Conservation (phyloP, 345 rosid genomes). For the Geranium rotundifolium region DNA sequence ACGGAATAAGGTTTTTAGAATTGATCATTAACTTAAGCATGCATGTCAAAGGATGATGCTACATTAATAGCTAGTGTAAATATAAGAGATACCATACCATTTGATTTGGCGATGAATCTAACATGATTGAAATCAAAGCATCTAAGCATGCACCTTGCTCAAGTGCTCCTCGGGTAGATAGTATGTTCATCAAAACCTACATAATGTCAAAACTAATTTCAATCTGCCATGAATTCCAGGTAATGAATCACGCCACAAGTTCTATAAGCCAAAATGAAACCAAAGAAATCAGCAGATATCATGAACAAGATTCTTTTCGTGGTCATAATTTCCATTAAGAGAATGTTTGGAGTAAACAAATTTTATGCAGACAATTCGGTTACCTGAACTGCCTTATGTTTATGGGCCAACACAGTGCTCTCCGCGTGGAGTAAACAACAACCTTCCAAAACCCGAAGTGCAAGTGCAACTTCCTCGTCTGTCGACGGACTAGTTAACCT, state of each 20-base stretch:
- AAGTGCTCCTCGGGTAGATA: conserved; percentile 63
- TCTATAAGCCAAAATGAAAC: too few relatives aligned
- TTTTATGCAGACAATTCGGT: background rate
- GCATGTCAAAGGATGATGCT: background rate
- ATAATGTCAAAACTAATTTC: conserved; percentile 1
- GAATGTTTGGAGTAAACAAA: background rate
- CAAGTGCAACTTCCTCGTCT: conserved; percentile 67
- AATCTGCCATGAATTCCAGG: background rate
- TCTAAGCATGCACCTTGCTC: conserved; percentile 95
- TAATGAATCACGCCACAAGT: background rate
- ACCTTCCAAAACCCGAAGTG: conserved; percentile 87
- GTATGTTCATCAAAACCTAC: conserved; percentile 48
- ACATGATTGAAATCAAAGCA: conserved; percentile 68
- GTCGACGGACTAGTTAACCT: conserved; percentile 77
- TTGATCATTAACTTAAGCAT: background rate
- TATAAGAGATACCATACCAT: conserved; percentile 32
- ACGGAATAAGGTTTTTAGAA: too few relatives aligned
- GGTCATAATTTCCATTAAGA: background rate
- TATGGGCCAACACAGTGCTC: conserved; percentile 77
- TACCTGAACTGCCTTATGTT: conserved; percentile 70
- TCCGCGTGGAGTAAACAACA: conserved; percentile 83
- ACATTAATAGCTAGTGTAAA: background rate
- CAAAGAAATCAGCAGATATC: background rate
- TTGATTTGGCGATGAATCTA: conserved; percentile 89
- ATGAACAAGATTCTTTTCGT: background rate